A percentile compares a stretch with the other conserved stretches of the same genome.
These are phyloP conservation scores for Pyrrhoderma lamaoense DNA, from an alignment of 1,284 basidiomycete genomes.

Conservation along the genomic window DNA sequence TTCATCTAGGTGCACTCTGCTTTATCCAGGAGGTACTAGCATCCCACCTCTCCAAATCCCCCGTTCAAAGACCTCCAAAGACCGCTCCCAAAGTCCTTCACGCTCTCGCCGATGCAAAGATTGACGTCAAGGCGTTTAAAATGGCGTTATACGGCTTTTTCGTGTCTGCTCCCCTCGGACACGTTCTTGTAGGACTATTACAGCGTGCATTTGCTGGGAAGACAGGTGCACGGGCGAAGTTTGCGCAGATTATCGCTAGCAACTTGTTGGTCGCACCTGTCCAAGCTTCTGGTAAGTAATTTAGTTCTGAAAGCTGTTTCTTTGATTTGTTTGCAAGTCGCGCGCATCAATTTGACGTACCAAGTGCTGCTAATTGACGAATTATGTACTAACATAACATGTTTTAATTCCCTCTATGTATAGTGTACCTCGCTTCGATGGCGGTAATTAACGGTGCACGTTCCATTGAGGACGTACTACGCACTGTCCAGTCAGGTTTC, in stretches of 20 bases:
- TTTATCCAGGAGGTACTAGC: slow-evolving; percentile 80
- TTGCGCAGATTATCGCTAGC: slow-evolving; percentile 72
- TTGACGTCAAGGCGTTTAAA: slow-evolving; percentile 64
- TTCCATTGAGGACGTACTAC: slow-evolving; percentile 55
- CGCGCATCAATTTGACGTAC: too few relatives aligned
- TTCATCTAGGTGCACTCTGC: slow-evolving; percentile 48
- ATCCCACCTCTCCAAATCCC: slow-evolving; percentile 54
- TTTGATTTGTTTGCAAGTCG: neutral
- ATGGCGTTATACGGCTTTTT: slow-evolving; percentile 82
- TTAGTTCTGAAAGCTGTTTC: neutral
- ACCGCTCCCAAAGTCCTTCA: slow-evolving; percentile 47
- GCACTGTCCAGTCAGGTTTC: slow-evolving; percentile 71
- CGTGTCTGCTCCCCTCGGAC: slow-evolving; percentile 78
- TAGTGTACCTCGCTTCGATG: slow-evolving; percentile 66
- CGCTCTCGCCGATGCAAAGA: slow-evolving; percentile 46
- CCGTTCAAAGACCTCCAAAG: slow-evolving; percentile 33
- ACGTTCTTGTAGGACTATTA: slow-evolving; percentile 62
- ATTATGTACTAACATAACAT: neutral
- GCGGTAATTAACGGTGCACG: slow-evolving; percentile 80
- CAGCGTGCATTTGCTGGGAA: slow-evolving; percentile 75
- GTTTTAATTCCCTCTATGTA: neutral
- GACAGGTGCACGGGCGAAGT: slow-evolving; percentile 58
- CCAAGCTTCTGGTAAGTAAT: slow-evolving; percentile 55
- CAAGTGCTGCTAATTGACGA: too few relatives aligned
- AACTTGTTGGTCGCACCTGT: slow-evolving; percentile 77